Percentiles rank a stretch among this genome's conserved stretches.
These are phyloP conservation scores for Aureobasidium sp. DNA, from an alignment of 2,329 filamentous ascomycete genomes.

Conservation along the genomic window DNA sequence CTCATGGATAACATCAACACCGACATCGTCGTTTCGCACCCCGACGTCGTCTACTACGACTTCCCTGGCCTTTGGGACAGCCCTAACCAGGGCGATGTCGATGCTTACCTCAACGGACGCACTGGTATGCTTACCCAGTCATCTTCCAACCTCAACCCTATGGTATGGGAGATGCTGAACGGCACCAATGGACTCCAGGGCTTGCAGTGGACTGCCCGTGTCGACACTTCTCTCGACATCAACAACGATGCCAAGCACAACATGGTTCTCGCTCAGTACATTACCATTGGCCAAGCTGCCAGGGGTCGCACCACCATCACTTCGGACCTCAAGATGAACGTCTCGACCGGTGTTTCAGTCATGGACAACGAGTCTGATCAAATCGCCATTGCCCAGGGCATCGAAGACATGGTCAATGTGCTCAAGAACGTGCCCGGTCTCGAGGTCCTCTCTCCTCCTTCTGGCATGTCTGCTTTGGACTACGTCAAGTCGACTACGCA, in stretches of 20 bases:
- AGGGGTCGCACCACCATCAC: slow-evolving; percentile 10
- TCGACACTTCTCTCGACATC: slow-evolving; percentile 11
- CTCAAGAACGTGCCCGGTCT: slow-evolving; percentile 6
- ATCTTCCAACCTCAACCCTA: slow-evolving; percentile 12
- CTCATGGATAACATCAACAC: slow-evolving; percentile 17
- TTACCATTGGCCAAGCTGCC: slow-evolving; percentile 7
- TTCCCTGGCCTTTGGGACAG: slow-evolving; percentile 5
- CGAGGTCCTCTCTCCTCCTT: slow-evolving; percentile 1
- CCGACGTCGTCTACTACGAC: slow-evolving; percentile 14
- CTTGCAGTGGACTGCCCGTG: slow-evolving; percentile 15
- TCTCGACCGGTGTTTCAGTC: neutral
- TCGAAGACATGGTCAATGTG: neutral
- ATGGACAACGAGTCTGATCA: neutral
- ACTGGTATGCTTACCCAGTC: slow-evolving; percentile 13
- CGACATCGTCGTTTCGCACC: slow-evolving; percentile 15
- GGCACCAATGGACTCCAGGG: neutral
- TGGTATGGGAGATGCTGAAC: slow-evolving; percentile 10
- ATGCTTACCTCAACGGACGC: slow-evolving; percentile 13
- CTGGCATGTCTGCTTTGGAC: neutral
- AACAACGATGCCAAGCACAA: slow-evolving; percentile 7
- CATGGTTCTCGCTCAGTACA: slow-evolving; percentile 13
- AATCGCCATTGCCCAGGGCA: slow-evolving; percentile 5
- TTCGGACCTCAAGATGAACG: slow-evolving; percentile 11
- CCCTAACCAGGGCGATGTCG: slow-evolving; percentile 7
- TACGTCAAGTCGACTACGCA: slow-evolving; percentile 13